These are phyloP conservation scores for Penicillium sp. DNA, from an alignment of 2,329 filamentous ascomycete species.

Conservation along the genomic window DNA sequence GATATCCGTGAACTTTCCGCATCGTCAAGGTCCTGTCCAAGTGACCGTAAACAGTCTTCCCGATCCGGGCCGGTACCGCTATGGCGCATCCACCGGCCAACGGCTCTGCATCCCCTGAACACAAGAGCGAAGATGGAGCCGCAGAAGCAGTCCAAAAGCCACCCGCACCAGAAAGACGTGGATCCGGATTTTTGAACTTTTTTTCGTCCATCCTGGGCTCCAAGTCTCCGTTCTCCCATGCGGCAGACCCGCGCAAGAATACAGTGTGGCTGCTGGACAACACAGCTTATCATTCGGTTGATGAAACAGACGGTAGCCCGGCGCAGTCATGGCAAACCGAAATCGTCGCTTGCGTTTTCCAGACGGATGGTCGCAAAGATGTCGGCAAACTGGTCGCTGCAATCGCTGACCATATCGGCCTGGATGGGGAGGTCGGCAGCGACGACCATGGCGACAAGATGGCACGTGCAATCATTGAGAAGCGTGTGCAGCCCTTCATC, in stretches of 20 bases:
- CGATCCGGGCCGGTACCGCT: slow-evolving; percentile 1
- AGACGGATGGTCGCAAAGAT: slow-evolving; percentile 65
- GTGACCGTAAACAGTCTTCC: neutral
- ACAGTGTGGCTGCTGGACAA: slow-evolving; percentile 89
- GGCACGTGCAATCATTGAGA: slow-evolving; percentile 64
- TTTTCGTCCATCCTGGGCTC: slow-evolving; percentile 36
- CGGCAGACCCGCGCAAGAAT: slow-evolving; percentile 63
- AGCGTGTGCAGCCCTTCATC: slow-evolving; percentile 63
- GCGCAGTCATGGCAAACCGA: slow-evolving; percentile 69
- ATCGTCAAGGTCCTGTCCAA: neutral
- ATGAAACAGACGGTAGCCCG: slow-evolving; percentile 17
- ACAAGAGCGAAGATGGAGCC: neutral
- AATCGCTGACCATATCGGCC: slow-evolving; percentile 66
- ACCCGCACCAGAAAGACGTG: slow-evolving; percentile 11
- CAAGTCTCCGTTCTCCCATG: slow-evolving; percentile 58
- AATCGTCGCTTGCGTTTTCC: slow-evolving; percentile 79
- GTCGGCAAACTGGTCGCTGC: slow-evolving; percentile 67
- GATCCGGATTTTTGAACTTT: slow-evolving; percentile 20
- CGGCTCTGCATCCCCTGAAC: slow-evolving; percentile 5
- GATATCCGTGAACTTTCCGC: neutral
- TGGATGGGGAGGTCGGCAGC: slow-evolving; percentile 56
- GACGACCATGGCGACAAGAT: slow-evolving; percentile 31
- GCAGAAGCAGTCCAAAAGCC: neutral
- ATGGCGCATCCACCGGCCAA: slow-evolving; percentile 17
- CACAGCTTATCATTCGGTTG: slow-evolving; percentile 65